These are phyloP conservation scores for Poa annua DNA, from an alignment of 176 grass and related monocot species.

Conservation along the genomic window DNA sequence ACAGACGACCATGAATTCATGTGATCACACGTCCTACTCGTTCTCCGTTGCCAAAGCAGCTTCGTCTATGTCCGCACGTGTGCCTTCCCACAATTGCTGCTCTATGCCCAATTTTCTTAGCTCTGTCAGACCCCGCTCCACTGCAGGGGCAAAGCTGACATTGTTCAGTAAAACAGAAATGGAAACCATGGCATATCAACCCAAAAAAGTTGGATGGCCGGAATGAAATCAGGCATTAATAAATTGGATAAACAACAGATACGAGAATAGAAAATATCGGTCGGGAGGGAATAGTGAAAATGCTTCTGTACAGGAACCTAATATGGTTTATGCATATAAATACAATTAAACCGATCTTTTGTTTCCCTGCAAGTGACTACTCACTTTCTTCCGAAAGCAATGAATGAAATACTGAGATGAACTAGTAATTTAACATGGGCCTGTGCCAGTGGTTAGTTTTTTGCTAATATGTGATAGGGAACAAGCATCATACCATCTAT, in stretches of 20 bases:
- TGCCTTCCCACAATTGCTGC: slow-evolving; percentile 87
- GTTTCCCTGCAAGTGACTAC: background rate
- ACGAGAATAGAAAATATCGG: background rate
- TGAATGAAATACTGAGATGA: slow-evolving; percentile 10
- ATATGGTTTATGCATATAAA: background rate
- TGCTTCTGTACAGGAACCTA: background rate
- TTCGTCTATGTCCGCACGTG: slow-evolving; percentile 76
- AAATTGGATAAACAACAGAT: background rate
- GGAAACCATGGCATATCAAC: background rate
- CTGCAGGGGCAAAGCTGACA: slow-evolving; percentile 54
- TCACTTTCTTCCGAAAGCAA: background rate
- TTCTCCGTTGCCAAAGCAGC: slow-evolving; percentile 56
- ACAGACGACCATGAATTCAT: slow-evolving; percentile 1
- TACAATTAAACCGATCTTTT: background rate
- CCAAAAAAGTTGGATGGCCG: background rate
- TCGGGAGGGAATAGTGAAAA: background rate
- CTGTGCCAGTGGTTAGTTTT: background rate
- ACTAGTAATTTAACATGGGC: background rate
- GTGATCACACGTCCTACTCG: slow-evolving; percentile 42
- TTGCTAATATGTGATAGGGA: slow-evolving; percentile 2
- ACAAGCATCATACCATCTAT: slow-evolving; percentile 77
- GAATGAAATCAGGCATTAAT: background rate
- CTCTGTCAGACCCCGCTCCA: slow-evolving; percentile 94
- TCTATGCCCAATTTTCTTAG: slow-evolving; percentile 85
- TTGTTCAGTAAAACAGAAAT: slow-evolving; percentile 21